Conservation (phyloP, 495 filamentous ascomycete species). For the Extremus antarcticus region DNA sequence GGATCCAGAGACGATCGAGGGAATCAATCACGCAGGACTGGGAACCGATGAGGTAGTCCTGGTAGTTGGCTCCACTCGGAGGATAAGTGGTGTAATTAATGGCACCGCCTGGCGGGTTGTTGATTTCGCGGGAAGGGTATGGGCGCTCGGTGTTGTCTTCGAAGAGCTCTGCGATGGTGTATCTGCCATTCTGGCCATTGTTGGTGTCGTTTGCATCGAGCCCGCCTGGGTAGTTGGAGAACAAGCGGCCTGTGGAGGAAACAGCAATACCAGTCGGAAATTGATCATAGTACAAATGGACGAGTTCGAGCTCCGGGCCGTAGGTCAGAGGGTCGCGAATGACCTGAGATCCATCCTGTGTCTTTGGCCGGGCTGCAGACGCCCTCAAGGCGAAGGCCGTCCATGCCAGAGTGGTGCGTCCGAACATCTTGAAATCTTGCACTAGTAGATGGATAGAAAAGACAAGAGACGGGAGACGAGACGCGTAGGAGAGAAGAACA, state of each 20-base stretch:
- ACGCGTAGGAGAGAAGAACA: not conserved
- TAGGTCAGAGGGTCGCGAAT: conserved; percentile 9
- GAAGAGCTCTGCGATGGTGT: conserved; percentile 37
- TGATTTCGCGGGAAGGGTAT: conserved; percentile 34
- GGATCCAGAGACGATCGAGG: conserved; percentile 36
- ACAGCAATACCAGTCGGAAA: conserved; percentile 34
- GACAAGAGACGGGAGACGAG: not conserved
- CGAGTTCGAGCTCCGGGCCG: conserved; percentile 24
- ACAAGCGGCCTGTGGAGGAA: conserved; percentile 34
- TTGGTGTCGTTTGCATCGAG: conserved; percentile 33
- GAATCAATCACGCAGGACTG: conserved; percentile 39
- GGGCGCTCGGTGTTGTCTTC: conserved; percentile 31
- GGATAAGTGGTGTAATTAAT: conserved; percentile 38
- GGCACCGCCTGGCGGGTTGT: conserved; percentile 34
- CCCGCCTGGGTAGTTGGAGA: conserved; percentile 38
- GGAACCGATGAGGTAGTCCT: conserved; percentile 36
- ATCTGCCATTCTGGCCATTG: conserved; percentile 24
- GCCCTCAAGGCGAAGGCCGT: not conserved
- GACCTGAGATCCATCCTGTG: not conserved
- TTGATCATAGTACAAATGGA: conserved; percentile 29
- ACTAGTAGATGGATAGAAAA: not conserved
- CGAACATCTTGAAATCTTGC: conserved; percentile 1
- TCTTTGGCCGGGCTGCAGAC: not conserved
- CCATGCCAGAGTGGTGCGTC: not conserved
- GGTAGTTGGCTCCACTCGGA: conserved; percentile 32